These are phyloP conservation scores for Fusarium haematococcum DNA, from an alignment of 2,329 filamentous ascomycete genomes.

Conservation along the genomic window DNA sequence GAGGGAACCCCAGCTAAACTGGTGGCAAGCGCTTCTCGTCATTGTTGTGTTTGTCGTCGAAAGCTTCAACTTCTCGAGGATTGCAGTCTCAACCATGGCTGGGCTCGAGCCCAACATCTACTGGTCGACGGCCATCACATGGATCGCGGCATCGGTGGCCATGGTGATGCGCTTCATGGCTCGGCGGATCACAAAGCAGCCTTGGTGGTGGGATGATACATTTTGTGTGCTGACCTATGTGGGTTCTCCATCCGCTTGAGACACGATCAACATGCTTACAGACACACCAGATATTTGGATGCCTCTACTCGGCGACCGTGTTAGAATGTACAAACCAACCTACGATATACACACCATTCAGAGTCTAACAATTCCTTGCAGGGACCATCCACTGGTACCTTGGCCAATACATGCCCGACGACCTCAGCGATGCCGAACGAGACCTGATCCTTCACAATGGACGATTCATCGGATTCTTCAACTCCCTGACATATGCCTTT, in stretches of 20 bases:
- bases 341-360: neutral
- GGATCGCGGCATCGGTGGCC: constrained; percentile 32
- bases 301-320: constrained; percentile 30
- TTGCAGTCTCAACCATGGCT: constrained; percentile 28
- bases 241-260: neutral
- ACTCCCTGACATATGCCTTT: constrained; percentile 38
- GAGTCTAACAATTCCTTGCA: neutral
- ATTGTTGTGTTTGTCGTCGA: neutral
- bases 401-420: constrained; percentile 29
- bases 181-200: constrained; percentile 35
- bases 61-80: neutral
- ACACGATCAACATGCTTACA: neutral
- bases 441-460: constrained; percentile 28
- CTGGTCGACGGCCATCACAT: constrained; percentile 34
- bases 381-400: constrained; percentile 39
- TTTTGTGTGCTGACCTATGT: constrained; percentile 36
- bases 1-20: neutral
- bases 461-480: constrained; percentile 28
- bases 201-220: constrained; percentile 42
- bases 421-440: neutral
- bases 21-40: neutral
- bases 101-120: constrained; percentile 40
- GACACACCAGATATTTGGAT: constrained; percentile 30
- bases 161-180: constrained; percentile 34
- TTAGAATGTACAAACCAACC: constrained; percentile 24